Conservation (phyloP, 1,284 basidiomycete genomes). For the Cryptococcus sp. region DNA sequence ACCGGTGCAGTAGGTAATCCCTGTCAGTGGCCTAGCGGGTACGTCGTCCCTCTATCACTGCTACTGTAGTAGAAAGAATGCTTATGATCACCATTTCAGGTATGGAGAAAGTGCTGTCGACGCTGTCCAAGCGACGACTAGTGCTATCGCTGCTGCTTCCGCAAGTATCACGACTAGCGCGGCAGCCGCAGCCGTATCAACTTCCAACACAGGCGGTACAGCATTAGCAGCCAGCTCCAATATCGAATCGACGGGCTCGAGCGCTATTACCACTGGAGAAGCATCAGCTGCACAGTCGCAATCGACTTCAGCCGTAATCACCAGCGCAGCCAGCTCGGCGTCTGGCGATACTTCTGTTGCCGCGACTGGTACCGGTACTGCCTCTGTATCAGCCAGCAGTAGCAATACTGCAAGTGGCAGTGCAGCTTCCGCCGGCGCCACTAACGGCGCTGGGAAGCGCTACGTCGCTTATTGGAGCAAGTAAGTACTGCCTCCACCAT, state of each 20-base stretch:
- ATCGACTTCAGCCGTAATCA: not conserved
- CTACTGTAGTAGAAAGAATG: not conserved
- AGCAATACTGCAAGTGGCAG: not conserved
- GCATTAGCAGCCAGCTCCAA: not conserved
- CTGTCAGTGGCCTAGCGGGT: constrained; percentile 14
- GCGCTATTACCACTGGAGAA: not conserved
- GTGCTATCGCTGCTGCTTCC: not conserved
- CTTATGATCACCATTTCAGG: not conserved
- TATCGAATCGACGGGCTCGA: not conserved
- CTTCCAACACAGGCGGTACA: not conserved
- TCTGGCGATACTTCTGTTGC: no score
- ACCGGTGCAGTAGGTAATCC: constrained; percentile 11
- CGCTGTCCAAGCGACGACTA: not conserved
- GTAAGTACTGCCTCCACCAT: constrained; percentile 13
- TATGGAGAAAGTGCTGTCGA: not conserved
- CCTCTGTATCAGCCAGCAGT: not conserved
- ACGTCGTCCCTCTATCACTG: not conserved
- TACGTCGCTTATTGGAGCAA: constrained; percentile 33
- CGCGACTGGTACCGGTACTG: not conserved
- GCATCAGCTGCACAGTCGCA: no score
- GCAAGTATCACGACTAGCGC: not conserved
- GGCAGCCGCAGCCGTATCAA: not conserved
- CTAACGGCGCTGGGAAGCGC: constrained; percentile 1
- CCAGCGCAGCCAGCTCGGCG: no score
- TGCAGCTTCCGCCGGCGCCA: constrained; percentile 2